These are phyloP conservation scores for Phytophthora quininea DNA, from an alignment of 352 stramenopile species.

Conservation along the genomic window DNA sequence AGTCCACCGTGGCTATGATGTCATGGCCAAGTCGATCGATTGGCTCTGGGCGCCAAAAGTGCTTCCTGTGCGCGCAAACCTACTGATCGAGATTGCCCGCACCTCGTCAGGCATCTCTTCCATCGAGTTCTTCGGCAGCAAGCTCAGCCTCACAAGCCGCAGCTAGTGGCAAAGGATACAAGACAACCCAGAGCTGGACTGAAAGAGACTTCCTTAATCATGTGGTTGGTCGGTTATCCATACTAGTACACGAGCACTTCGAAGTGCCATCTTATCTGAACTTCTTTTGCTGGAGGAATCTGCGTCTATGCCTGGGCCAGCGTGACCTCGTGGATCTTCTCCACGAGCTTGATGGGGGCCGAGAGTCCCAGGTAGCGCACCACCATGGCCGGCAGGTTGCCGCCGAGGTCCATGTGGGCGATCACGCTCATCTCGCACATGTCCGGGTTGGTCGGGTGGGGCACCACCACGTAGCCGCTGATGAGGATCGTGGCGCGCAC, in stretches of 20 bases:
- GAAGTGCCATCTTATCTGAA: constrained; percentile 20
- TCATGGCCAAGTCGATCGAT: too few species aligned
- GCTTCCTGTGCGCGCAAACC: too few species aligned
- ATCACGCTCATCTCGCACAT: constrained; percentile 72
- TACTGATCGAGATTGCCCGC: too few species aligned
- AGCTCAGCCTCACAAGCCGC: too few species aligned
- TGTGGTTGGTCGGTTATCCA: constrained; percentile 21
- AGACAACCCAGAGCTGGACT: not conserved
- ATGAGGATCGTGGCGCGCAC: constrained; percentile 56
- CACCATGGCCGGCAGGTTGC: constrained; percentile 69
- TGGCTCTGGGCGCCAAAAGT: too few species aligned
- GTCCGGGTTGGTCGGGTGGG: constrained; percentile 62
- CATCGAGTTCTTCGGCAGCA: too few species aligned
- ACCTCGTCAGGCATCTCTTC: too few species aligned
- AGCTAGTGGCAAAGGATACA: not conserved
- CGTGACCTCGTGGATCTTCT: constrained; percentile 66
- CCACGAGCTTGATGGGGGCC: constrained; percentile 83
- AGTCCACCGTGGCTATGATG: too few species aligned
- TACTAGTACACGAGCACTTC: constrained; percentile 29
- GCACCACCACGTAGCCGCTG: constrained; percentile 75
- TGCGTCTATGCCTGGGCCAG: constrained; percentile 26
- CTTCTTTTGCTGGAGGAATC: constrained; percentile 8
- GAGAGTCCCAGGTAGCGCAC: constrained; percentile 79
- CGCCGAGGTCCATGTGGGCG: constrained; percentile 81
- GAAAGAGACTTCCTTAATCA: not conserved